Percentiles rank a stretch among this genome's conserved stretches.
These are phyloP conservation scores for Nemophila menziesii DNA, from an alignment of 257 asterid genomes.

Conservation along the genomic window DNA sequence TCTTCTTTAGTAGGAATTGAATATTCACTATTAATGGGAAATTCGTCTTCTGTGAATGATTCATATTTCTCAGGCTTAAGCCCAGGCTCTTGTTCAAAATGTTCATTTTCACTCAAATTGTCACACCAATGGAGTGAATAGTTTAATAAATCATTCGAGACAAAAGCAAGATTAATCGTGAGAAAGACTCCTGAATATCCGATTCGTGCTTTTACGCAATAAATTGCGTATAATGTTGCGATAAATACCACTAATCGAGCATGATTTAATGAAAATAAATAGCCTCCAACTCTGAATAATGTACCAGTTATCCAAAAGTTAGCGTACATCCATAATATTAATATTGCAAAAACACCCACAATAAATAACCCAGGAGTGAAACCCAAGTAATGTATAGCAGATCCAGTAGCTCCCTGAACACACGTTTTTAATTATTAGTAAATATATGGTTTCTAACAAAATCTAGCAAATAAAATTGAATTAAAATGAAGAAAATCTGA, in stretches of 20 bases:
- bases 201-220: constrained; percentile 66
- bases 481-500: not conserved
- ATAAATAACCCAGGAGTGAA: constrained; percentile 94
- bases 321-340: constrained; percentile 94
- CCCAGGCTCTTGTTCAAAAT: constrained; percentile 60
- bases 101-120: constrained; percentile 61
- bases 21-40: constrained; percentile 48
- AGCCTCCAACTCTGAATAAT: constrained; percentile 94
- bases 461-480: not conserved
- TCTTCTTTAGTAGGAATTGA: constrained; percentile 47
- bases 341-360: constrained; percentile 83
- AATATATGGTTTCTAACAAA: not conserved
- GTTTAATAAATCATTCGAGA: constrained; percentile 65
- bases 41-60: constrained; percentile 55
- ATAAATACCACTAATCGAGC: constrained; percentile 84
- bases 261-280: constrained; percentile 81
- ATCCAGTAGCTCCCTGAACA: constrained; percentile 89
- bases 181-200: constrained; percentile 92
- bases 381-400: constrained; percentile 90
- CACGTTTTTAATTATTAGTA: constrained; percentile 18
- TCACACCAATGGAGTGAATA: constrained; percentile 87
- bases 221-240: constrained; percentile 76
- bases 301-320: constrained; percentile 96
- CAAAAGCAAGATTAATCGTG: constrained; percentile 77
- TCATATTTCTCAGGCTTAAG: constrained; percentile 44